Evolutionary conservation across 2,329 filamentous ascomycete genomes (phyloP).

Genomic region (Aspergillus hortae): DNA sequence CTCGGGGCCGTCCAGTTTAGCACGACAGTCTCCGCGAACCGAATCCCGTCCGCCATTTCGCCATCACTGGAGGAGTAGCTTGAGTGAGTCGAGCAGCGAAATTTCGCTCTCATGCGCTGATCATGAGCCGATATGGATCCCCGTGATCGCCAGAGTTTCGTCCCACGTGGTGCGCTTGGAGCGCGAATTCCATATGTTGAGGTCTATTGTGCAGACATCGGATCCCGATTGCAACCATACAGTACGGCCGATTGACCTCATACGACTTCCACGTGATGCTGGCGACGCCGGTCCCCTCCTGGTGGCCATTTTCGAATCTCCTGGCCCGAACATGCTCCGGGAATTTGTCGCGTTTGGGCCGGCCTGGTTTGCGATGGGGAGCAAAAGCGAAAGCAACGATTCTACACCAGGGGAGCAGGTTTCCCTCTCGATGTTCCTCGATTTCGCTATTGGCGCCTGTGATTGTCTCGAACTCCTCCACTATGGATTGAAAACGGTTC

Average conservation of each 20-base stretch:
- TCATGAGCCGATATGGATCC: slow-evolving; percentile 48
- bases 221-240: slow-evolving; percentile 75
- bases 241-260: slow-evolving; percentile 73
- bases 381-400: slow-evolving; percentile 44
- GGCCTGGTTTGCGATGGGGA: slow-evolving; percentile 61
- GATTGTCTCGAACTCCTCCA: slow-evolving; percentile 89
- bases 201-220: slow-evolving; percentile 64
- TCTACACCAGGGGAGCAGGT: slow-evolving; percentile 57
- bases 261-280: slow-evolving; percentile 65
- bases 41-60: slow-evolving; percentile 40
- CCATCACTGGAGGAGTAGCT: slow-evolving; percentile 48
- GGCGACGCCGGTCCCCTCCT: slow-evolving; percentile 69
- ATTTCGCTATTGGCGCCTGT: slow-evolving; percentile 85
- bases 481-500: slow-evolving; percentile 78
- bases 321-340: slow-evolving; percentile 68
- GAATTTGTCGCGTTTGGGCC: slow-evolving; percentile 75
- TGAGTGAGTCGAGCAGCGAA: slow-evolving; percentile 50
- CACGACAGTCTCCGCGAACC: slow-evolving; percentile 41
- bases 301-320: slow-evolving; percentile 76
- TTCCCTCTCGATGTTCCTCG: slow-evolving; percentile 72
- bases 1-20: slow-evolving; percentile 42
- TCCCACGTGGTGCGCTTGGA: slow-evolving; percentile 80
- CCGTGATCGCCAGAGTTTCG: slow-evolving; percentile 77
- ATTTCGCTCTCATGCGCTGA: slow-evolving; percentile 38
- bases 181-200: slow-evolving; percentile 79